These are phyloP conservation scores for Cajanus cajan DNA, from an alignment of 306 rosid genomes.

Conservation along the genomic window DNA sequence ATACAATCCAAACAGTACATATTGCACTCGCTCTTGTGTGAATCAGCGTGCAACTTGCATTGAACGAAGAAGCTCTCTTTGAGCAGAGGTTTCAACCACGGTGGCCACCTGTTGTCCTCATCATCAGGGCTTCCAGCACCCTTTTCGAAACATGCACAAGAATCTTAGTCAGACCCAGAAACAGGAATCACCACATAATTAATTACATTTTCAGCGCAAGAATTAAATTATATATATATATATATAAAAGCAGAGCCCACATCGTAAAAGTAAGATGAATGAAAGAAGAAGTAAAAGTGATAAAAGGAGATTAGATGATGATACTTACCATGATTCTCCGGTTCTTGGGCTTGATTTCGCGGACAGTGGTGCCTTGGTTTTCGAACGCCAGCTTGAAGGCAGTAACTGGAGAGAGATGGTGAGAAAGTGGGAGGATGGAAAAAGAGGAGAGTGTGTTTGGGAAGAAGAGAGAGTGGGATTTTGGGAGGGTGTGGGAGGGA, in stretches of 20 bases:
- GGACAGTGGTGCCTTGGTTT: slow-evolving; percentile 58
- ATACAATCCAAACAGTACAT: slow-evolving; percentile 94
- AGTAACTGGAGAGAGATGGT: background rate
- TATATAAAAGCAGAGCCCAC: background rate
- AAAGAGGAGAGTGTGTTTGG: slow-evolving; percentile 37
- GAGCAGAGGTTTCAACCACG: slow-evolving; percentile 91
- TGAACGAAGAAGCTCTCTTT: slow-evolving; percentile 82
- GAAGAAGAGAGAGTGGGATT: background rate
- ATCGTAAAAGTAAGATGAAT: background rate
- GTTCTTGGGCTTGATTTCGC: slow-evolving; percentile 85
- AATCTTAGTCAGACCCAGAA: slow-evolving; percentile 22
- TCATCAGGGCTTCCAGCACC: slow-evolving; percentile 92
- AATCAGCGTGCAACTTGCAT: slow-evolving; percentile 81
- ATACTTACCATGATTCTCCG: slow-evolving; percentile 81
- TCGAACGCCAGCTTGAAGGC: slow-evolving; percentile 82
- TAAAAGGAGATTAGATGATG: background rate
- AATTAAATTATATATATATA: too few relatives aligned
- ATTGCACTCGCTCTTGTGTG: slow-evolving; percentile 91
- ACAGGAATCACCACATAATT: background rate
- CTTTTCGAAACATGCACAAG: slow-evolving; percentile 31
- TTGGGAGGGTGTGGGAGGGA: slow-evolving; percentile 47
- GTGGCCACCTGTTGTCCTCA: slow-evolving; percentile 84
- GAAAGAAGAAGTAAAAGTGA: background rate
- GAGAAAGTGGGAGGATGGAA: slow-evolving; percentile 5
- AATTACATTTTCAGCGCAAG: slow-evolving; percentile 11